phyloP scores from a whole-genome alignment of 441 rosid genomes.

The Bruguiera hainesii region DNA sequence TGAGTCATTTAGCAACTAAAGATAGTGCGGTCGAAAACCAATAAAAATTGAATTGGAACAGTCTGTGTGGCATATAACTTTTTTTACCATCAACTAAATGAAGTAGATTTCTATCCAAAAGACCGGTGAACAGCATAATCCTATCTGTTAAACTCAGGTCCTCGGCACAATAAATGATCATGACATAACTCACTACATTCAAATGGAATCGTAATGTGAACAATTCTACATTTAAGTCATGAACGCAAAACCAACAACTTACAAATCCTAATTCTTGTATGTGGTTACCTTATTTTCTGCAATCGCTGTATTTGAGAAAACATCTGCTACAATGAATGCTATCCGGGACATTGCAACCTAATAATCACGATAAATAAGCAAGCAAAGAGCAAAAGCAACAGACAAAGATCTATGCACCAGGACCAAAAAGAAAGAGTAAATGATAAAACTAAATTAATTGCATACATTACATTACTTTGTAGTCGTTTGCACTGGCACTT shows the following conservation, averaged over 20 bases:
- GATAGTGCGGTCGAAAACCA: too few species aligned
- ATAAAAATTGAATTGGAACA: too few species aligned
- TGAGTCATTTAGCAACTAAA: neutral
- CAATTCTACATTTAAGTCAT: too few species aligned
- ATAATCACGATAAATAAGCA: neutral
- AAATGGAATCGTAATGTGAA: too few species aligned
- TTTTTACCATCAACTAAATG: too few species aligned
- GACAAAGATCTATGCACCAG: neutral
- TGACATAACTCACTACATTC: too few species aligned
- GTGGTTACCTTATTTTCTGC: constrained; percentile 83
- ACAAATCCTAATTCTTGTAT: neutral
- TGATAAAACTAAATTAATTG: constrained; percentile 39
- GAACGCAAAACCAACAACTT: too few species aligned
- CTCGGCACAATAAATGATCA: too few species aligned
- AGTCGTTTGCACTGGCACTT: constrained; percentile 49
- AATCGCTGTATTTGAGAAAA: constrained; percentile 72
- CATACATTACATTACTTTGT: constrained; percentile 99
- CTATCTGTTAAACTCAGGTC: too few species aligned
- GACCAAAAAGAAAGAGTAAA: neutral
- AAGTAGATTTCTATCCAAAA: too few species aligned
- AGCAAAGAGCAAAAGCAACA: constrained; percentile 15
- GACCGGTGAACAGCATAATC: too few species aligned
- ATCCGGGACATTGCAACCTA: constrained; percentile 75
- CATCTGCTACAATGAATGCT: constrained; percentile 74
- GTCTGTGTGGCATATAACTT: too few species aligned